A percentile compares a stretch with the other conserved stretches of the same genome.
These are phyloP conservation scores for Elongisporangium undulatum DNA, from an alignment of 352 stramenopile genomes.

Conservation along the genomic window DNA sequence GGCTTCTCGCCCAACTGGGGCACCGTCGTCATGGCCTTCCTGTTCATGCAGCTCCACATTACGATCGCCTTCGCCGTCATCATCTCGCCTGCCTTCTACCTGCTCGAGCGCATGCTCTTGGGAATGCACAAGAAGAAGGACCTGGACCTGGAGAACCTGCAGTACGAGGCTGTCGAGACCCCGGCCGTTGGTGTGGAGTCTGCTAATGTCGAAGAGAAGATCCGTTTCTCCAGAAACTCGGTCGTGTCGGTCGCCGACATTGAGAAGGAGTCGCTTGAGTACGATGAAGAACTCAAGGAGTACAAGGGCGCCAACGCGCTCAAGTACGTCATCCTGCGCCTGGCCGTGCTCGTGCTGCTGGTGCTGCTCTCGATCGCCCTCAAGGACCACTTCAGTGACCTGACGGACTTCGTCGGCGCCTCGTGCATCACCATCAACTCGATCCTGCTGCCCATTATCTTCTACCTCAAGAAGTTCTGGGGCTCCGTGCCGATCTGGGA, in stretches of 20 bases:
- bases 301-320: slow-evolving; percentile 15
- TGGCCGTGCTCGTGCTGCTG: slow-evolving; percentile 15
- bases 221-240: slow-evolving; percentile 14
- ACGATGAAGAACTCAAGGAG: slow-evolving; percentile 12
- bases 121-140: slow-evolving; percentile 47
- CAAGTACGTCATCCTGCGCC: slow-evolving; percentile 18
- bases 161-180: slow-evolving; percentile 8
- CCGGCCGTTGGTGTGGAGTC: slow-evolving; percentile 9
- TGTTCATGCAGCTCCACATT: slow-evolving; percentile 54
- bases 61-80: slow-evolving; percentile 47
- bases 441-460: slow-evolving; percentile 26
- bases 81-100: slow-evolving; percentile 52
- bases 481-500: slow-evolving; percentile 23
- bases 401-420: slow-evolving; percentile 20
- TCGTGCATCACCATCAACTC: slow-evolving; percentile 21
- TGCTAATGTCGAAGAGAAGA: slow-evolving; percentile 5
- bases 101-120: slow-evolving; percentile 50
- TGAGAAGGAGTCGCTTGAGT: slow-evolving; percentile 14
- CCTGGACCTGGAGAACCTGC: slow-evolving; percentile 15
- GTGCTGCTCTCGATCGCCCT: slow-evolving; percentile 15
- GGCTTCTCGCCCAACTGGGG: slow-evolving; percentile 43
- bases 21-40: slow-evolving; percentile 42
- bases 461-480: slow-evolving; percentile 36
- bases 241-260: slow-evolving; percentile 21
- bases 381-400: slow-evolving; percentile 19